Base-by-base conservation (phyloP, 2,329 filamentous ascomycete species). In the Aspergillus sp. region DNA sequence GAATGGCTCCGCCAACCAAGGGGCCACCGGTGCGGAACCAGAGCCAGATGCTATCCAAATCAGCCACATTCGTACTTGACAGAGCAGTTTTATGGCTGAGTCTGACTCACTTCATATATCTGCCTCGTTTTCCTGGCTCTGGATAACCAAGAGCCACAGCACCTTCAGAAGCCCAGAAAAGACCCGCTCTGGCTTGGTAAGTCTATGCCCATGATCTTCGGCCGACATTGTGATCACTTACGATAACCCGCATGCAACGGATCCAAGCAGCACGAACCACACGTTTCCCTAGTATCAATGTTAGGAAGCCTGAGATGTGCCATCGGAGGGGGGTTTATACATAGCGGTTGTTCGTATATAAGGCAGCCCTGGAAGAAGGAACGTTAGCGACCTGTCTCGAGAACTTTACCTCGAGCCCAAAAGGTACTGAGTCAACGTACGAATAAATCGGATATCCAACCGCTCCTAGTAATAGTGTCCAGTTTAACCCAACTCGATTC, bases 111-210 rank as follows among this genome's bases (percentile, higher is more conserved):
- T 78, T 79, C 70, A 81, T 75, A 57, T 81, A 83, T 45, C 70
- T 74, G 2, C 80, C 81, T 52, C 81, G 70, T 59, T 82, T 82
- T 2, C 71, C 63, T 1, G 77, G 74, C 60, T 82, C 81, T 0
- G 81, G 70, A 51, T 83, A 83, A 0, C 80, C 81, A 11, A 82
- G 69, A 0, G 80, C 80, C 4, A 83, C 75, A 0, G 81, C 80
- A 12, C 80, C 81, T 65, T 84, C 81, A 9, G 76, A 75, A 0
- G 80, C 79, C 81, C 81, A 84, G 70, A 83, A 83, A 1, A 83
- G 69, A 1, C 80, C 81, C 0, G 81, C 81, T 1, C 68, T 70
- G 10, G 16, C 49, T 49, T 26, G 10, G 18, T 39, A 12, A 54
- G 29, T 24, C 24, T 4, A 5, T 1, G n/a, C 10, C 10, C n/a